Evolutionary conservation across 2,329 filamentous ascomycete genomes (phyloP).

Genomic region (Beauveria bassiana): DNA sequence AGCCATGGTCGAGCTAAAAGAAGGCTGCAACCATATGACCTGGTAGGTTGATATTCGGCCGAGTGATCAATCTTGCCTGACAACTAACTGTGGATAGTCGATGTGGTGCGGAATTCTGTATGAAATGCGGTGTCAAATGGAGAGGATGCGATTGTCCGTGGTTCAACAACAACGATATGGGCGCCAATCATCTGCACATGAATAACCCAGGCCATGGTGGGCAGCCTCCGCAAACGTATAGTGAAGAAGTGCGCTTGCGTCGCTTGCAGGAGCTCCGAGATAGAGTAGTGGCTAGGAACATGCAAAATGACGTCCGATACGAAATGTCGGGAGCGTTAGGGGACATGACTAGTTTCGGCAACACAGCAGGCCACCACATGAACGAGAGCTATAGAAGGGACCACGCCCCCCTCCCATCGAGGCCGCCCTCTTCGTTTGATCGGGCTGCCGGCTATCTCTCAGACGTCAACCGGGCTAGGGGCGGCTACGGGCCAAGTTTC

Average conservation of each 20-base stretch:
- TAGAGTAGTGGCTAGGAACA: slow-evolving; percentile 30
- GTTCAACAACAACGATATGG: slow-evolving; percentile 57
- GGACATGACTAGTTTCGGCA: slow-evolving; percentile 38
- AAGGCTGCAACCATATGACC: slow-evolving; percentile 83
- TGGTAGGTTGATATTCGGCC: slow-evolving; percentile 49
- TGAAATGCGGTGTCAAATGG: slow-evolving; percentile 76
- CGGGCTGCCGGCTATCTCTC: slow-evolving; percentile 34
- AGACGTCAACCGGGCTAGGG: slow-evolving; percentile 35
- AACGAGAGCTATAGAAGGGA: slow-evolving; percentile 48
- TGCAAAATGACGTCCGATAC: slow-evolving; percentile 31
- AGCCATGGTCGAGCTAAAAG: slow-evolving; percentile 67
- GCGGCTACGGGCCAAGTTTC: slow-evolving; percentile 33
- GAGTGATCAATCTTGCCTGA: background rate
- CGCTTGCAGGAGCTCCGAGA: slow-evolving; percentile 41
- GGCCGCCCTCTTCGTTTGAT: slow-evolving; percentile 19
- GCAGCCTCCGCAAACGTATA: slow-evolving; percentile 28
- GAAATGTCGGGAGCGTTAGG: slow-evolving; percentile 24
- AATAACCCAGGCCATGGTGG: slow-evolving; percentile 33
- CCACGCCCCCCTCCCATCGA: slow-evolving; percentile 13
- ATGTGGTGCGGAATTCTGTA: slow-evolving; percentile 79
- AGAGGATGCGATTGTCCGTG: slow-evolving; percentile 76
- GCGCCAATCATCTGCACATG: slow-evolving; percentile 48
- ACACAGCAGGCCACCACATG: slow-evolving; percentile 50
- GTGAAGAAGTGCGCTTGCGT: slow-evolving; percentile 39
- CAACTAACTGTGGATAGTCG: slow-evolving; percentile 39